A percentile compares a stretch with the other conserved stretches of the same genome.
Conservation (phyloP, 139 green algal species). For the Coelastrella sp. region DNA sequence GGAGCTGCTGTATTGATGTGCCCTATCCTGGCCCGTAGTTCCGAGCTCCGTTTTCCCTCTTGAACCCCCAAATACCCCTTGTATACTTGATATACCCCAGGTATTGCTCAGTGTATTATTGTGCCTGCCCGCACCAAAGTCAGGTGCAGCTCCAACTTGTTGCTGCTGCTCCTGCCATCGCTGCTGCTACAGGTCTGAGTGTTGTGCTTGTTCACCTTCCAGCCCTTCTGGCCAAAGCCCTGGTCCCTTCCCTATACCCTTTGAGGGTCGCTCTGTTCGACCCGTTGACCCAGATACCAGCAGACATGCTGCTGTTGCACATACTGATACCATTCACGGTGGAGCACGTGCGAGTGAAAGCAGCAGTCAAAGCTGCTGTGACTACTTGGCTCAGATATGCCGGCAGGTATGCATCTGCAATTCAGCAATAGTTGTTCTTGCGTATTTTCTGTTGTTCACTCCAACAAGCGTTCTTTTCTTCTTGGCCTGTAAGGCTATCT, state of each 20-base stretch:
- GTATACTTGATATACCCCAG: too few relatives aligned
- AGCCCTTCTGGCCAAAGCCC: constrained; percentile 26
- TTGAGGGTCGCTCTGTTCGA: constrained; percentile 45
- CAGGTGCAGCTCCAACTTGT: background rate
- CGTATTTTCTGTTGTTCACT: too few relatives aligned
- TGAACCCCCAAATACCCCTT: too few relatives aligned
- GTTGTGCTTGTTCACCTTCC: constrained; percentile 54
- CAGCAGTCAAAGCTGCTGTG: constrained; percentile 9
- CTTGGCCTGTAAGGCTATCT: too few relatives aligned
- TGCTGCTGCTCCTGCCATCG: background rate
- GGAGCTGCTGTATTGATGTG: too few relatives aligned
- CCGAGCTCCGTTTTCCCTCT: too few relatives aligned
- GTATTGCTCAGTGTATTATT: too few relatives aligned
- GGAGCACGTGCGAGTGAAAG: constrained; percentile 51
- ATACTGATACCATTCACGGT: constrained; percentile 50
- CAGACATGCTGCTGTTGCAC: constrained; percentile 59
- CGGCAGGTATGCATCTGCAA: background rate
- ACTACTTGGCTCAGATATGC: constrained; percentile 22
- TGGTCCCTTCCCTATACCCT: constrained; percentile 42
- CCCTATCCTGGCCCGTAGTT: too few relatives aligned
- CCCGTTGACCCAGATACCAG: constrained; percentile 43
- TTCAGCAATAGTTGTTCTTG: too few relatives aligned
- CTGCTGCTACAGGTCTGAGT: constrained; percentile 21
- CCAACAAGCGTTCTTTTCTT: too few relatives aligned
- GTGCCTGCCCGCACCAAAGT: too few relatives aligned